Conservation (phyloP, 2,329 filamentous ascomycete species). For the Ophiosphaerella korrae region DNA sequence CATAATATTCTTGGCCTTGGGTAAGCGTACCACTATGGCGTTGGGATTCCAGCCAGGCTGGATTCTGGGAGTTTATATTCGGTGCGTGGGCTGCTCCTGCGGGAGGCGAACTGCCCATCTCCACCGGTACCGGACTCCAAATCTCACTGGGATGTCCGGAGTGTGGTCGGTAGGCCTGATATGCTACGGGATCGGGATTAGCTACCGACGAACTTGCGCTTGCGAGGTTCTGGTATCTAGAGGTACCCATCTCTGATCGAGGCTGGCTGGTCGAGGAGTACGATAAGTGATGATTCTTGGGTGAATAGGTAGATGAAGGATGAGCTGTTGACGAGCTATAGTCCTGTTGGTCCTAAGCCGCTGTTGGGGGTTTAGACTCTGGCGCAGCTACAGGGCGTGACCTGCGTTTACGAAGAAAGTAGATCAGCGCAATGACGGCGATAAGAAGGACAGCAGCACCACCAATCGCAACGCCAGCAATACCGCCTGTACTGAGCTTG, state of each 20-base stretch:
- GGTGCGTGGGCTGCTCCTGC: background rate
- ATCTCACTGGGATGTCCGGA: background rate
- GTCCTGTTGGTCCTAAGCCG: background rate
- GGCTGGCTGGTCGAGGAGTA: background rate
- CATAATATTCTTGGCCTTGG: background rate
- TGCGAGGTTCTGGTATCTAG: background rate
- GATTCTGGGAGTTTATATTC: background rate
- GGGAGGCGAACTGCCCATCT: background rate
- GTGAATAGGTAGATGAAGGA: background rate
- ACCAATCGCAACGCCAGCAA: constrained; percentile 1
- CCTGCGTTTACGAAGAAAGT: constrained; percentile 3
- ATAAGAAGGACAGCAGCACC: constrained; percentile 2
- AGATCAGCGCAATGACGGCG: constrained; percentile 5
- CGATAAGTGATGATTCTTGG: constrained; percentile 3
- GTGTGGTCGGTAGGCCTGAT: background rate
- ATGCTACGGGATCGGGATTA: background rate
- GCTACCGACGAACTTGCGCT: background rate
- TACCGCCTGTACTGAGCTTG: constrained; percentile 1
- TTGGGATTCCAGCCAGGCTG: background rate
- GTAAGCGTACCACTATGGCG: background rate
- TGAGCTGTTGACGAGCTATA: background rate
- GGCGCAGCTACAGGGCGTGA: background rate
- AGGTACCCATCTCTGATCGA: background rate
- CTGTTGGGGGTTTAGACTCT: background rate
- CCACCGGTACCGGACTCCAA: background rate